Conservation (phyloP, 139 green algal species). For the Asterochloris sp. region DNA sequence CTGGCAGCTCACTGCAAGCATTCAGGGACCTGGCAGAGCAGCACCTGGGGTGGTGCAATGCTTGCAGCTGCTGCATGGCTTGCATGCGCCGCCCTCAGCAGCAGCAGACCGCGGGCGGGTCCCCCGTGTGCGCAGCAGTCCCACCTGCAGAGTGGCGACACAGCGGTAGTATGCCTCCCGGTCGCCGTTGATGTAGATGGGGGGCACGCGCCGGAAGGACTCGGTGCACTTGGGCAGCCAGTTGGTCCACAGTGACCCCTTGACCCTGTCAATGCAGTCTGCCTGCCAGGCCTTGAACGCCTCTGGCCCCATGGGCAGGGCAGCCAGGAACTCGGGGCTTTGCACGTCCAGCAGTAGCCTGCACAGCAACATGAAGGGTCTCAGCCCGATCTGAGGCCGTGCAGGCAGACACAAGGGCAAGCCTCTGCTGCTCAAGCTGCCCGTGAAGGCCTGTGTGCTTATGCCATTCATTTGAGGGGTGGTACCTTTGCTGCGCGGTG, state of each 20-base stretch:
- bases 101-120: neutral
- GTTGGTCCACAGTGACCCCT: conserved; percentile 60
- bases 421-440: no score
- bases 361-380: neutral
- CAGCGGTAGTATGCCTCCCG: conserved; percentile 43
- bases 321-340: conserved; percentile 33
- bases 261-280: conserved; percentile 47
- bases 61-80: neutral
- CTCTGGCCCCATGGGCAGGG: conserved; percentile 52
- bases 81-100: neutral
- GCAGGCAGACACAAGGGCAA: no score
- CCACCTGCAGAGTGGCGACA: conserved; percentile 18
- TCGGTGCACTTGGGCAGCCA: conserved; percentile 70
- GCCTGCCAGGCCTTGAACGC: conserved; percentile 52
- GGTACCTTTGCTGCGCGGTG: no score
- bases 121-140: neutral
- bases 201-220: conserved; percentile 63
- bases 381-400: neutral
- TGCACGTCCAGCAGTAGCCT: conserved; percentile 51
- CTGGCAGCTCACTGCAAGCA: no score
- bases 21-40: no score
- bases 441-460: no score
- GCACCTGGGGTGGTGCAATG: neutral
- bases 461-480: no score
- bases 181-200: conserved; percentile 72